These are phyloP conservation scores for Aureobasidium sp. DNA, from an alignment of 2,329 filamentous ascomycete genomes.

Conservation along the genomic window DNA sequence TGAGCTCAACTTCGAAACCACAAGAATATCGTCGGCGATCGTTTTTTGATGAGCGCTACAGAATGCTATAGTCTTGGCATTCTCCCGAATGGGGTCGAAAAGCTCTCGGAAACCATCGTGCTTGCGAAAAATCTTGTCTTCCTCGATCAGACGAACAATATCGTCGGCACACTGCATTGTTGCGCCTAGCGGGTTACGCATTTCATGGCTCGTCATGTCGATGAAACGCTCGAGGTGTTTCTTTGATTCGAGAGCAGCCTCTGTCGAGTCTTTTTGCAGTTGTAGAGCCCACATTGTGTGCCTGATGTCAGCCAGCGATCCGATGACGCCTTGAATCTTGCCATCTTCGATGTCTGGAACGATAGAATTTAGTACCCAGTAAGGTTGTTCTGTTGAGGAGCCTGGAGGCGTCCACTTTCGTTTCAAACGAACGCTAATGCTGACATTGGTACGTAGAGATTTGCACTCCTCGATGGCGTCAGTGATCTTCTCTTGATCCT, in stretches of 20 bases:
- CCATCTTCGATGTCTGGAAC: neutral
- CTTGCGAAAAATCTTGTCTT: neutral
- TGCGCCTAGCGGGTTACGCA: neutral
- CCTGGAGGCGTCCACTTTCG: neutral
- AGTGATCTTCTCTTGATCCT: neutral
- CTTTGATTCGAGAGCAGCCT: neutral
- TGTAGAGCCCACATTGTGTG: constrained; percentile 5
- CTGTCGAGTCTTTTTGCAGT: neutral
- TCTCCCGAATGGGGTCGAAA: neutral
- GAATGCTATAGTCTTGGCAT: neutral
- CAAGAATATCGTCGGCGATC: constrained; percentile 34
- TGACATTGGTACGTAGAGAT: neutral
- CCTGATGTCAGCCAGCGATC: neutral
- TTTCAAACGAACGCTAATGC: neutral
- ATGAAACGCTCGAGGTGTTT: constrained; percentile 2
- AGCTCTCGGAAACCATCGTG: neutral
- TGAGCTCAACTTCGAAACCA: constrained; percentile 29
- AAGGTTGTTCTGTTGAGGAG: neutral
- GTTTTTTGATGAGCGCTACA: constrained; percentile 2
- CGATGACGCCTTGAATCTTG: neutral
- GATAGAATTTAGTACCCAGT: constrained; percentile 1
- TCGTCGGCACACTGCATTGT: constrained; percentile 2
- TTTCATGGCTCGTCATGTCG: neutral
- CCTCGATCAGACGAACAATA: neutral
- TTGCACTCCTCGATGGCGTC: neutral